Conservation (phyloP, 352 stramenopile species). For the Phytophthora citricola region DNA sequence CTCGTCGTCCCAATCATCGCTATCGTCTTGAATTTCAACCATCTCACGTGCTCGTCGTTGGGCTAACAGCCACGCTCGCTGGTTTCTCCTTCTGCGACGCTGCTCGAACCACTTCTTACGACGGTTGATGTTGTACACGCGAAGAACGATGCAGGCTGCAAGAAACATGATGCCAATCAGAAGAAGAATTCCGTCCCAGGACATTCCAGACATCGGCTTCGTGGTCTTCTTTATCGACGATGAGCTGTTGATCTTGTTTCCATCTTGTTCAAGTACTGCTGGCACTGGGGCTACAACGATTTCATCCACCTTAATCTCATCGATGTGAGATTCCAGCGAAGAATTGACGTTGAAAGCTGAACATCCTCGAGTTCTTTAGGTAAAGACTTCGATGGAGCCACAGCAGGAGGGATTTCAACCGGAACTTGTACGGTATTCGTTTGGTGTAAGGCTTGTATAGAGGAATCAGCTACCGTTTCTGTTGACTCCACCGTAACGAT, state of each 20-base stretch:
- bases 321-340: not conserved
- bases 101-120: conserved; percentile 58
- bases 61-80: conserved; percentile 30
- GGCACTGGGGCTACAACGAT: not conserved
- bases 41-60: conserved; percentile 31
- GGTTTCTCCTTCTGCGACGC: conserved; percentile 42
- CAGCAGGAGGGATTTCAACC: not conserved
- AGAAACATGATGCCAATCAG: conserved; percentile 49
- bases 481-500: not conserved
- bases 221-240: not conserved
- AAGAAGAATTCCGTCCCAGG: conserved; percentile 50
- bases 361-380: not conserved
- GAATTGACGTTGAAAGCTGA: not conserved
- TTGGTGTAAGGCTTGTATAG: not conserved
- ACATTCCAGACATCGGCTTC: conserved; percentile 34
- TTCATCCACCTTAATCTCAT: conserved; percentile 18
- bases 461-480: not conserved
- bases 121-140: conserved; percentile 55
- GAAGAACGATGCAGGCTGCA: conserved; percentile 51
- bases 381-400: not conserved
- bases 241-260: conserved; percentile 1
- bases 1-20: conserved; percentile 34
- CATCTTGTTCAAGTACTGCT: not conserved
- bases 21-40: conserved; percentile 25
- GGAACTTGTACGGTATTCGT: not conserved